Evolutionary conservation across 1,284 basidiomycete genomes (phyloP).

Genomic region (Ustilago bromivora): DNA sequence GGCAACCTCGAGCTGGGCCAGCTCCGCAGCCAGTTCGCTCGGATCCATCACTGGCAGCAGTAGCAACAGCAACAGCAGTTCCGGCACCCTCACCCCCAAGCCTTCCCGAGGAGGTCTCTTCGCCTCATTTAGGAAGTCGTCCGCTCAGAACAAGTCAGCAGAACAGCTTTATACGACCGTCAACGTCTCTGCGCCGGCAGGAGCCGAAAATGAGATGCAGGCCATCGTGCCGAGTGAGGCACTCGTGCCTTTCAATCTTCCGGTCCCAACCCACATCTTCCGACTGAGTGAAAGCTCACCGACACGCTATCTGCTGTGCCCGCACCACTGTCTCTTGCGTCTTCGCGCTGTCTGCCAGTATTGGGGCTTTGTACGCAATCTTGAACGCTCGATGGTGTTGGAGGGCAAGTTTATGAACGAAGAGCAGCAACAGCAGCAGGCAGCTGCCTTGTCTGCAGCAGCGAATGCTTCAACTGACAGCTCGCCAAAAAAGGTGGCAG

Average conservation of each 20-base stretch:
- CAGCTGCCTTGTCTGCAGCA: neutral
- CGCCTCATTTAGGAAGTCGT: slow-evolving; percentile 46
- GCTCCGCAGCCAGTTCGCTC: slow-evolving; percentile 49
- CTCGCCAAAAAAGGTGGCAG: slow-evolving; percentile 17
- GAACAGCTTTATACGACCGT: slow-evolving; percentile 13
- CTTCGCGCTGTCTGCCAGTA: slow-evolving; percentile 64
- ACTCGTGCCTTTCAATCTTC: slow-evolving; percentile 24
- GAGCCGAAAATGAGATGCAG: slow-evolving; percentile 14
- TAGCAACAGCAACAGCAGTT: slow-evolving; percentile 24
- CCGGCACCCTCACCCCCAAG: slow-evolving; percentile 42
- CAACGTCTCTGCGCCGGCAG: slow-evolving; percentile 1
- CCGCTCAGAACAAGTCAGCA: slow-evolving; percentile 18
- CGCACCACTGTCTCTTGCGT: slow-evolving; percentile 64
- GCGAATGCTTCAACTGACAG: slow-evolving; percentile 26
- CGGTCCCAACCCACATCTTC: slow-evolving; percentile 68
- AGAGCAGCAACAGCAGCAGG: slow-evolving; percentile 15
- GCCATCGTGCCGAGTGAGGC: slow-evolving; percentile 1
- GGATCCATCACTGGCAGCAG: slow-evolving; percentile 43
- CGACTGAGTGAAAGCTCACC: slow-evolving; percentile 60
- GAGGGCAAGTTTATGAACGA: slow-evolving; percentile 65
- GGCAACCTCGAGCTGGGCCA: slow-evolving; percentile 50
- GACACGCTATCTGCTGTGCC: slow-evolving; percentile 64
- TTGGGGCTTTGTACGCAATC: slow-evolving; percentile 65
- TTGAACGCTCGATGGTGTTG: slow-evolving; percentile 66
- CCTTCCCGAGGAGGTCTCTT: slow-evolving; percentile 49